Percentiles rank a stretch among this genome's conserved stretches.
phyloP scores from a whole-genome alignment of 164 flowering plant genomes.

The Tetrastigma voinierianum region DNA sequence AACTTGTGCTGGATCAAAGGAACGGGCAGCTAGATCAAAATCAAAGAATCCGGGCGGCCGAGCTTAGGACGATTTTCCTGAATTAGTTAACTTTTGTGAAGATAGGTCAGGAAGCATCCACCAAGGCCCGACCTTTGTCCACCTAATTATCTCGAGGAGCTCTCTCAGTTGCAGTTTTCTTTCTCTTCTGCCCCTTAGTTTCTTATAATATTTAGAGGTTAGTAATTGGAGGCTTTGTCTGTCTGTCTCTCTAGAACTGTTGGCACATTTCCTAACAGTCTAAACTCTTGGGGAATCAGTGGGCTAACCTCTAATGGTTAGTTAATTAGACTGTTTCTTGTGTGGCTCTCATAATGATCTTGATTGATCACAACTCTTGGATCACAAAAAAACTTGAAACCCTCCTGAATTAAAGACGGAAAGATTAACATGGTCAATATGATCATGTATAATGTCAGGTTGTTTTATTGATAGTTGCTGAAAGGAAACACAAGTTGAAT shows the following conservation, averaged over 20 bases:
- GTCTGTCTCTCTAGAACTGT: too few relatives aligned
- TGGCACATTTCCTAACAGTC: too few relatives aligned
- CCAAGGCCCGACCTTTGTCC: conserved; percentile 96
- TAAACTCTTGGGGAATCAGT: too few relatives aligned
- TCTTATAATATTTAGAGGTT: not conserved
- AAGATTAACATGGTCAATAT: too few relatives aligned
- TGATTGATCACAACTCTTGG: too few relatives aligned
- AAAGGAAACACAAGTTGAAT: not conserved
- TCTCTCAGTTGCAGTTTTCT: conserved; percentile 74
- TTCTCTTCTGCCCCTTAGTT: not conserved
- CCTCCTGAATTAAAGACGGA: too few relatives aligned
- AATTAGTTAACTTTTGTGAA: conserved; percentile 90
- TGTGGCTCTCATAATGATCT: too few relatives aligned
- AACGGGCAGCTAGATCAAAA: conserved; percentile 56
- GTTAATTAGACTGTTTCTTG: not conserved
- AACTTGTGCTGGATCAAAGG: conserved; percentile 62
- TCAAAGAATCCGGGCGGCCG: conserved; percentile 60
- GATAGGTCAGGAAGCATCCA: conserved; percentile 91
- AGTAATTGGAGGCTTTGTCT: too few relatives aligned
- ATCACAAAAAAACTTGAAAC: too few relatives aligned
- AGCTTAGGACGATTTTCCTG: conserved; percentile 57
- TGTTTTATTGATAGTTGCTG: too few relatives aligned
- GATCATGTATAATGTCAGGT: too few relatives aligned
- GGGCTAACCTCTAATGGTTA: too few relatives aligned
- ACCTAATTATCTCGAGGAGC: conserved; percentile 92